Percentiles rank a stretch among this genome's conserved stretches.
Evolutionary conservation across 352 stramenopile species (phyloP).

Genomic region (Plasmopara muralis): DNA sequence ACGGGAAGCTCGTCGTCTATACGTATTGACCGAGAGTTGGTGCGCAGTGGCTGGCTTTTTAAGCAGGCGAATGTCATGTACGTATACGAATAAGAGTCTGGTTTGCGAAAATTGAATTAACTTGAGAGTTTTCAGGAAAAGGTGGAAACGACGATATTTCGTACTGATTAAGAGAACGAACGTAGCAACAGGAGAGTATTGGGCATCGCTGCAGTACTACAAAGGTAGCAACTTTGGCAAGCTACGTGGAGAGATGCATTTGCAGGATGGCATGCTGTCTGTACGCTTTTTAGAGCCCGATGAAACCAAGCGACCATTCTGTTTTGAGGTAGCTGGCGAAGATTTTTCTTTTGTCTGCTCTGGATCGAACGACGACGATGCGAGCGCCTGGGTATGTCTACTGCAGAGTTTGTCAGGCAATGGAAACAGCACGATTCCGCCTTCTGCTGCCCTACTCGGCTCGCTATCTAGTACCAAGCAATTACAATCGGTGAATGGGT

Average conservation of each 20-base stretch:
- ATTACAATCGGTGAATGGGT: slow-evolving; percentile 27
- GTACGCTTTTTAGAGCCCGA: slow-evolving; percentile 73
- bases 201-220: slow-evolving; percentile 78
- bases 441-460: slow-evolving; percentile 28
- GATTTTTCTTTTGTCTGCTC: slow-evolving; percentile 77
- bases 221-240: slow-evolving; percentile 80
- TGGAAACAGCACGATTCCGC: slow-evolving; percentile 30
- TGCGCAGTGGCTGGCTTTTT: slow-evolving; percentile 47
- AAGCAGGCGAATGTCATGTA: slow-evolving; percentile 63
- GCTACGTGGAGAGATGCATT: slow-evolving; percentile 65
- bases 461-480: slow-evolving; percentile 28
- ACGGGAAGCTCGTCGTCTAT: slow-evolving; percentile 26
- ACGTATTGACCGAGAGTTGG: slow-evolving; percentile 37
- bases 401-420: slow-evolving; percentile 56
- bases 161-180: slow-evolving; percentile 81
- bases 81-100: slow-evolving; percentile 21
- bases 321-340: slow-evolving; percentile 68
- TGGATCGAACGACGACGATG: slow-evolving; percentile 75
- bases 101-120: neutral
- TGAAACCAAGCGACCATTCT: slow-evolving; percentile 78
- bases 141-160: slow-evolving; percentile 84
- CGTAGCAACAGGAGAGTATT: slow-evolving; percentile 53
- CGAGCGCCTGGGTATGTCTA: slow-evolving; percentile 81
- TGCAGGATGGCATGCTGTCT: slow-evolving; percentile 58
- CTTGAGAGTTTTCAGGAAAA: slow-evolving; percentile 38